Base-by-base conservation (phyloP, 164 flowering plant species). In the Macadamia tetraphylla region DNA sequence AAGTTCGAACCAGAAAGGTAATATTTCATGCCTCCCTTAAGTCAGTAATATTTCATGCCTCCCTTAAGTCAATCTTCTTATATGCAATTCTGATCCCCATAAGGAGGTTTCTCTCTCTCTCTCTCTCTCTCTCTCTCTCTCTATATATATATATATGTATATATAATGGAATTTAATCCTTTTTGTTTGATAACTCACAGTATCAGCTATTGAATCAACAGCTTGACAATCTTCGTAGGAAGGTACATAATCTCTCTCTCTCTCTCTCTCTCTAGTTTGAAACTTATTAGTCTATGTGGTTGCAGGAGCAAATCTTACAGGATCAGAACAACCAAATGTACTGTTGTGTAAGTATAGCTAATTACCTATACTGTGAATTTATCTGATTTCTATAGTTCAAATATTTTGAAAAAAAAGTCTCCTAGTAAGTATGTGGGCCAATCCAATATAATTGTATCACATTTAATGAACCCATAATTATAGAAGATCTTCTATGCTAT, bases 1-100 rank as follows among this genome's bases (percentile, higher is more conserved):
- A 75, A 63, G 79, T 84, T 63, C 80, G 83, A 62, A 70, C 76
- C 3, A 70, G 82, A 48, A 84, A 84, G 87, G 87, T 82, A 67
- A 62, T 2, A 1, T 43, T 49, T 35, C n/a, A 11, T 46, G 51
- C 12, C 7, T 46, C 3, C 51, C 51, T 46, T 9, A 46, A 46
- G 6, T 46, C 1, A 46, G n/a, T n/a, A n/a, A n/a, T n/a, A n/a
- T n/a, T n/a, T n/a, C n/a, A n/a, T n/a, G n/a, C 9, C 51, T 46
- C 9, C 51, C 51, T 46, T 9, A 46, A 46, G 6, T 46, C 1
- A 46, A 8, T 46, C 9, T 3, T 9, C 18, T 53, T 14, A 53
- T 53, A 14, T 17, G 23, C 23, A 23, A 23, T 23, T 14, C 17
- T 53, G 57, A 17, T 11, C 15, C 18, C 18, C 15, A 14, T 53